Percentiles rank a stretch among this genome's conserved stretches.
Evolutionary conservation across 2,329 filamentous ascomycete species (phyloP).

Genomic region (Bipolaris sorokiniana): DNA sequence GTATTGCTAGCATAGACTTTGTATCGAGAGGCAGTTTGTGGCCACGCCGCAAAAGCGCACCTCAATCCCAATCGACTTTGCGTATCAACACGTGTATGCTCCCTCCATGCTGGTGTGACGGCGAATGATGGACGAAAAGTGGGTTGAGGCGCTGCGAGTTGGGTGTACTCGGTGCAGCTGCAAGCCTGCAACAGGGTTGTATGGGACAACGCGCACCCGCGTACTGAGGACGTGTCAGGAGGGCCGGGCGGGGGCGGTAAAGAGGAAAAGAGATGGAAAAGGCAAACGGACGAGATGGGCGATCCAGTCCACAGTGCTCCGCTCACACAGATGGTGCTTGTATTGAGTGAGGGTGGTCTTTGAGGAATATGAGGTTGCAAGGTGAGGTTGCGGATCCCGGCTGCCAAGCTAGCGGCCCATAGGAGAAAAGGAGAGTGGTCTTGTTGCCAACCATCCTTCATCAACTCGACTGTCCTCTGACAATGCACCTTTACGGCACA

Average conservation of each 20-base stretch:
- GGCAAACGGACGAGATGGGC: conserved; percentile 20
- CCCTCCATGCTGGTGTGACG: conserved; percentile 37
- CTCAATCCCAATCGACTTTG: conserved; percentile 66
- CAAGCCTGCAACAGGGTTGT: conserved; percentile 28
- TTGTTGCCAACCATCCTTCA: conserved; percentile 25
- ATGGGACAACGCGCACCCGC: conserved; percentile 37
- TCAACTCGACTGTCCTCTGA: conserved; percentile 14
- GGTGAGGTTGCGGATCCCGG: conserved; percentile 24
- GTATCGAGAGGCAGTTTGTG: conserved; percentile 76
- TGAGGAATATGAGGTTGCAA: conserved; percentile 32
- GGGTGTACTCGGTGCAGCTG: conserved; percentile 28
- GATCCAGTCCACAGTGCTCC: conserved; percentile 19
- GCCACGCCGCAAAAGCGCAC: conserved; percentile 76
- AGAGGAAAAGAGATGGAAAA: conserved; percentile 9
- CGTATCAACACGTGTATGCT: conserved; percentile 30
- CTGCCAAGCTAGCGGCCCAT: conserved; percentile 17
- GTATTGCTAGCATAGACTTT: conserved; percentile 65
- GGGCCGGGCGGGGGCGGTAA: conserved; percentile 10
- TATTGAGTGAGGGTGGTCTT: conserved; percentile 32
- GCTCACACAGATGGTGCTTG: conserved; percentile 31
- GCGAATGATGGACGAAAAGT: conserved; percentile 10
- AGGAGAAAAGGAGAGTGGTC: conserved; percentile 24
- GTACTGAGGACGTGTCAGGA: conserved; percentile 34
- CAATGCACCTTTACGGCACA: conserved; percentile 12
- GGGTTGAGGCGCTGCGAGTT: conserved; percentile 17